Conservation (phyloP, 805 yeast genomes). For the Schwanniomyces yamadae region DNA sequence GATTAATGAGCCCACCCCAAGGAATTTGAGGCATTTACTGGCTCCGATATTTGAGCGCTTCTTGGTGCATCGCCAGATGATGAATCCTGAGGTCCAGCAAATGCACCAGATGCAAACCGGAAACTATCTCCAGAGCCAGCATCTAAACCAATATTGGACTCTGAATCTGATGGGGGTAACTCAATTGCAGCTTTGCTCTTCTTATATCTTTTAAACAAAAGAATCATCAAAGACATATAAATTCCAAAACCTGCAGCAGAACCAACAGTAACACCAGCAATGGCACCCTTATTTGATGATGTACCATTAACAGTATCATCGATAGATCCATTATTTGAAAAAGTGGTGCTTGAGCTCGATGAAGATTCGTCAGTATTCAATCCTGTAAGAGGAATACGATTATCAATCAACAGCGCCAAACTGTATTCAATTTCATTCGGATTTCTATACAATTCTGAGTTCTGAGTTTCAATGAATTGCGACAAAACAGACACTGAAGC, state of each 20-base stretch:
- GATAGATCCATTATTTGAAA: conserved; percentile 31
- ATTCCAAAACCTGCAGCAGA: conserved; percentile 73
- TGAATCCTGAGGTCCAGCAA: conserved; percentile 17
- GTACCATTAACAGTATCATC: conserved; percentile 18
- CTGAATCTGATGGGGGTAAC: conserved; percentile 42
- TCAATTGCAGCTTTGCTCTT: conserved; percentile 37
- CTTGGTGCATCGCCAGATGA: conserved; percentile 30
- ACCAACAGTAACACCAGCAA: conserved; percentile 82
- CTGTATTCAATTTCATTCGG: conserved; percentile 53
- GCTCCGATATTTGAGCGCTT: conserved; percentile 54
- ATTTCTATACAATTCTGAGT: conserved; percentile 62
- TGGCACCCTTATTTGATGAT: conserved; percentile 34
- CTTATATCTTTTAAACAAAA: conserved; percentile 52
- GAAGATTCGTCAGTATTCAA: conserved; percentile 21
- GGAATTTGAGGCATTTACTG: conserved; percentile 69
- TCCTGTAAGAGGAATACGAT: conserved; percentile 58
- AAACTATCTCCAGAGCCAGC: conserved; percentile 13
- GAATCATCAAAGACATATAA: conserved; percentile 60
- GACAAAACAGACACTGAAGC: conserved; percentile 49
- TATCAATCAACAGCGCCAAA: conserved; percentile 71
- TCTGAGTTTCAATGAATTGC: conserved; percentile 44
- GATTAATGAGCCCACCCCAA: conserved; percentile 55
- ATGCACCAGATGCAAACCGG: conserved; percentile 20
- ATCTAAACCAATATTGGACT: conserved; percentile 30
- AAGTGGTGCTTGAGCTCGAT: conserved; percentile 12